Percentiles rank a stretch among this genome's conserved stretches.
These are phyloP conservation scores for Euphorbia peplus DNA, from an alignment of 345 rosid genomes.

Conservation along the genomic window DNA sequence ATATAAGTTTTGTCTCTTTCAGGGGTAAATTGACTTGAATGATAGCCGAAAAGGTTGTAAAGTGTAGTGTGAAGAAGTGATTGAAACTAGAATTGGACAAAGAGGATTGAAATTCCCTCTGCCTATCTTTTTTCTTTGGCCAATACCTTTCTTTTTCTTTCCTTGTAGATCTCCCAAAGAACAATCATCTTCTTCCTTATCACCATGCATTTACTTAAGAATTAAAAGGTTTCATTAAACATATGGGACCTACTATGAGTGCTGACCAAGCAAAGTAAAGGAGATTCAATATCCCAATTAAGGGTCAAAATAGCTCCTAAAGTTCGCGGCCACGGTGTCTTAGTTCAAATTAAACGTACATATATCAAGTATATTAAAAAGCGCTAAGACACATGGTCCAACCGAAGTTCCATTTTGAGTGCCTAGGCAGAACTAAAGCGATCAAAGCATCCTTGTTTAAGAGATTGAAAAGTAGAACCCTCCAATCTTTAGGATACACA, in stretches of 20 bases:
- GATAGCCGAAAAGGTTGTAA: constrained; percentile 7
- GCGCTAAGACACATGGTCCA: no score
- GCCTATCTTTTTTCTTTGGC: not conserved
- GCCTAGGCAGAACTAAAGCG: no score
- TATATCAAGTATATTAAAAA: no score
- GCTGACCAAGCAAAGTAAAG: constrained; percentile 49
- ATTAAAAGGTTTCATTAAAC: constrained; percentile 22
- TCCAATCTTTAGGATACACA: no score
- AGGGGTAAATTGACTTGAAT: not conserved
- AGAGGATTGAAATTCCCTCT: not conserved
- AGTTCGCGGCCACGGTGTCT: no score
- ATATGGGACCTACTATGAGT: constrained; percentile 42
- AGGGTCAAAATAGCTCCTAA: no score
- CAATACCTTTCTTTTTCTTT: not conserved
- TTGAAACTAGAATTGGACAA: not conserved
- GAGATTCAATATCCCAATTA: no score
- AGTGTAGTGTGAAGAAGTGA: not conserved
- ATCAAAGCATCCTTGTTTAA: no score
- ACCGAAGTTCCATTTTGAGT: no score
- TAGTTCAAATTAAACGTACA: no score
- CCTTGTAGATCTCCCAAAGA: constrained; percentile 2
- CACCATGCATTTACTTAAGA: constrained; percentile 1
- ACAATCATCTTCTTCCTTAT: not conserved
- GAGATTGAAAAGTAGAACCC: no score
- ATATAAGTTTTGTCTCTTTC: constrained; percentile 5